Conservation (phyloP, 116 monocot genomes). For the Trichopus zeylanicus region DNA sequence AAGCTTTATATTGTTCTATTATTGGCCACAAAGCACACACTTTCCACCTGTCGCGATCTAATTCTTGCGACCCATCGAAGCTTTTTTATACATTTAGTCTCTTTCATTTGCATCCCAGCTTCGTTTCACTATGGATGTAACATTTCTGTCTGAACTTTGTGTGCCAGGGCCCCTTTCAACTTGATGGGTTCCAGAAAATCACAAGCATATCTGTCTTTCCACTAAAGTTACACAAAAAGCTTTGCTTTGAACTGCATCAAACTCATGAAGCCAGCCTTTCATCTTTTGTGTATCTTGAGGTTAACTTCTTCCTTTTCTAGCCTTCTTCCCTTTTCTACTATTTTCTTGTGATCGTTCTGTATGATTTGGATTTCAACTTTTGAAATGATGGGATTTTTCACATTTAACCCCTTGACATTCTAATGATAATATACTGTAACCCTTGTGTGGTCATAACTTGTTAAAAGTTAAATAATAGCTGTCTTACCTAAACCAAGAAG, state of each 20-base stretch:
- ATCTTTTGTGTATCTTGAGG: not conserved
- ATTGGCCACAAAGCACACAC: conserved; percentile 1
- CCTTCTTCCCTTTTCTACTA: not conserved
- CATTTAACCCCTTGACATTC: no score
- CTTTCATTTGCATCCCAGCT: not conserved
- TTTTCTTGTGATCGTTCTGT: not conserved
- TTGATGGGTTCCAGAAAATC: not conserved
- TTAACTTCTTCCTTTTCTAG: not conserved
- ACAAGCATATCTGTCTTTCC: not conserved
- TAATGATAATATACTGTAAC: no score
- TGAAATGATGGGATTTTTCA: not conserved
- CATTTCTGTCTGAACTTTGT: not conserved
- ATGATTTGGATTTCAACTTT: not conserved
- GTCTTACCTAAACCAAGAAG: no score
- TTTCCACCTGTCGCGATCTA: conserved; percentile 4
- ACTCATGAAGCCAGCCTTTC: not conserved
- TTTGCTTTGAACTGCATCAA: not conserved
- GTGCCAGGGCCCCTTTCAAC: not conserved
- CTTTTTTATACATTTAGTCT: not conserved
- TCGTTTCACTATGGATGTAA: not conserved
- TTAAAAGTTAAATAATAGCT: no score
- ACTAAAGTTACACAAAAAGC: not conserved
- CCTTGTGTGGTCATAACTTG: no score
- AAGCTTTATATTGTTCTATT: conserved; percentile 1
- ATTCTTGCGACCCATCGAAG: not conserved